phyloP scores from a whole-genome alignment of 352 stramenopile genomes.

The Phytophthora litchii region DNA sequence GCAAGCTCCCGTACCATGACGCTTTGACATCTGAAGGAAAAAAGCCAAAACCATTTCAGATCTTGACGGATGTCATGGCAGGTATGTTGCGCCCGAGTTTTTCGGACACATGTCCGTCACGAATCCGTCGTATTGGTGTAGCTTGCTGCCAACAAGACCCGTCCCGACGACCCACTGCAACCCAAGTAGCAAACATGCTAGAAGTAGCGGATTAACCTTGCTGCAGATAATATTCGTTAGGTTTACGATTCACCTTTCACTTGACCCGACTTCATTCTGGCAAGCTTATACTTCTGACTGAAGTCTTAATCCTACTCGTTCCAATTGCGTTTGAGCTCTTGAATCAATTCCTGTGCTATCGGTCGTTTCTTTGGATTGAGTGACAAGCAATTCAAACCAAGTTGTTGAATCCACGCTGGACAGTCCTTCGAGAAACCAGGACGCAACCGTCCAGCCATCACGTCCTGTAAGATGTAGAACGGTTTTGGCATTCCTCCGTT shows the following conservation, averaged over 20 bases:
- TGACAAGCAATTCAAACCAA: conserved; percentile 34
- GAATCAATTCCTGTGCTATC: conserved; percentile 35
- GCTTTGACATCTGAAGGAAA: conserved; percentile 25
- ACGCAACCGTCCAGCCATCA: conserved; percentile 45
- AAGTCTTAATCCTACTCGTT: background rate
- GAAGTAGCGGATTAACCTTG: conserved; percentile 4
- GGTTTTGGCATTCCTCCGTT: conserved; percentile 20
- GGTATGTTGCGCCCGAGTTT: conserved; percentile 54
- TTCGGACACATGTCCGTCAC: conserved; percentile 40
- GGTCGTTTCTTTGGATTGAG: conserved; percentile 35
- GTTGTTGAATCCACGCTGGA: conserved; percentile 33
- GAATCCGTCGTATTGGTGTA: conserved; percentile 43
- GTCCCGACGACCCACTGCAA: conserved; percentile 32
- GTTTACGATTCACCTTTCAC: no score
- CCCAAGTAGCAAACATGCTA: conserved; percentile 22
- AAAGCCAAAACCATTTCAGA: conserved; percentile 47
- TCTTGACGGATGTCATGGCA: conserved; percentile 43
- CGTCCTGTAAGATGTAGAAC: conserved; percentile 48
- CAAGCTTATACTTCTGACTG: background rate
- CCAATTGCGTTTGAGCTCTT: background rate
- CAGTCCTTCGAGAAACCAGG: conserved; percentile 48
- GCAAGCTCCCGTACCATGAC: conserved; percentile 39
- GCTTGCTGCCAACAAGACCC: conserved; percentile 50
- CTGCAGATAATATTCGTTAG: background rate
- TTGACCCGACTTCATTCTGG: no score